Conservation (phyloP, 768 basidiomycete species). For the Cystofilobasidium macerans region DNA sequence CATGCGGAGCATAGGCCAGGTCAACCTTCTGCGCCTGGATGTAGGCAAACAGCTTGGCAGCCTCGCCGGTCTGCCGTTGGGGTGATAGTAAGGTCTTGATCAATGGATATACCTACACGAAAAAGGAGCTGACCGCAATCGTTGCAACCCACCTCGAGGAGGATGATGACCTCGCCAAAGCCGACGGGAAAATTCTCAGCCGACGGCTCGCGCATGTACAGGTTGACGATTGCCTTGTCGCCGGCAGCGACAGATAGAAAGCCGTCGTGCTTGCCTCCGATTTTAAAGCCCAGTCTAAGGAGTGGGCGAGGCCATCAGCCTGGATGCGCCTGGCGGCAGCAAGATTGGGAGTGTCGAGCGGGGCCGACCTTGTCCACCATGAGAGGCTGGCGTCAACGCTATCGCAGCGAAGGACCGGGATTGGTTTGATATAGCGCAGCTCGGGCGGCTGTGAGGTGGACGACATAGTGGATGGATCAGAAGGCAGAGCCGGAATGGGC, state of each 20-base stretch:
- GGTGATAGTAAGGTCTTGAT: background rate
- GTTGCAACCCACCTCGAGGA: constrained; percentile 1
- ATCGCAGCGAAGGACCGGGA: no score
- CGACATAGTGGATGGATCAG: no score
- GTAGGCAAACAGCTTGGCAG: background rate
- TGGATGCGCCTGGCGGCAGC: no score
- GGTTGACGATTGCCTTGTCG: background rate
- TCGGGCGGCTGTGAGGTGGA: no score
- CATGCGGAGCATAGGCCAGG: constrained; percentile 1
- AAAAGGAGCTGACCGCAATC: background rate
- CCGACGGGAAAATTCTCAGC: background rate
- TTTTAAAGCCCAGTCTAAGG: no score
- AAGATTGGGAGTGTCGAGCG: no score
- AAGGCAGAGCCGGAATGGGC: no score
- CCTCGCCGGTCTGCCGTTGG: background rate
- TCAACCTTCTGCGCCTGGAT: background rate
- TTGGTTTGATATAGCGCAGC: no score
- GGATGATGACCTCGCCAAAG: constrained; percentile 11
- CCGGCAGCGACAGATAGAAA: background rate
- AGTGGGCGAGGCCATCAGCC: no score
- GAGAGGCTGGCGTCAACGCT: no score
- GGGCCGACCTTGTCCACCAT: no score
- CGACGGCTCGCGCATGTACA: constrained; percentile 5
- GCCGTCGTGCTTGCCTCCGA: constrained; percentile 9
- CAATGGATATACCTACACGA: background rate